A percentile compares a stretch with the other conserved stretches of the same genome.
Conservation (phyloP, 2,329 filamentous ascomycete species). For the Fusarium succisae region DNA sequence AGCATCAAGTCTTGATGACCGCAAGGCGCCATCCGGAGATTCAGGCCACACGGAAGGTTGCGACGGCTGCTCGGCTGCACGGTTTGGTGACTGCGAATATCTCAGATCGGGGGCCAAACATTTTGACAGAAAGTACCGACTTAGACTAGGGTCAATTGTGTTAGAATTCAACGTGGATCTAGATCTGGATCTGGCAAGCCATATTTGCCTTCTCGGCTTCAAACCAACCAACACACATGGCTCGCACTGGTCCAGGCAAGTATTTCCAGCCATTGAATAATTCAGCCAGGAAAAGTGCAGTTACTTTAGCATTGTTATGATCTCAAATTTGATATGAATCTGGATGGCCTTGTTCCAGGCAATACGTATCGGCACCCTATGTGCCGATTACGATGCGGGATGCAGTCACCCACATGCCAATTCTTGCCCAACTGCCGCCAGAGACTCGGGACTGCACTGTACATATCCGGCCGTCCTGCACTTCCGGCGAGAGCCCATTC, state of each 20-base stretch:
- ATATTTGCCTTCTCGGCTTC: not conserved
- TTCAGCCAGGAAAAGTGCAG: not conserved
- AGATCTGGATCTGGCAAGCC: not conserved
- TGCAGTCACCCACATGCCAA: constrained; percentile 39
- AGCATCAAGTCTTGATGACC: not conserved
- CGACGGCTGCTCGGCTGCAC: not conserved
- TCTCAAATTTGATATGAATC: not conserved
- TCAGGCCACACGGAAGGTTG: not conserved
- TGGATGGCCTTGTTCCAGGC: not conserved
- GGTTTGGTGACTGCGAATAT: not conserved
- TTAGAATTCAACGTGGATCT: not conserved
- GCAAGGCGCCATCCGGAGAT: not conserved
- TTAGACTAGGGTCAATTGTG: not conserved
- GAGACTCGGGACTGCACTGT: constrained; percentile 19
- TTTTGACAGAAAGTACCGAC: not conserved
- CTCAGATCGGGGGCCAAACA: not conserved
- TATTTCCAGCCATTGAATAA: not conserved
- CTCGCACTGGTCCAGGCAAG: not conserved
- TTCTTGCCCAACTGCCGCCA: constrained; percentile 20
- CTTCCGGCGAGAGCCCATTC: constrained; percentile 32
- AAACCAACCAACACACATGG: not conserved
- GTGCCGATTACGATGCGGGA: constrained; percentile 27
- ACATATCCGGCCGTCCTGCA: not conserved
- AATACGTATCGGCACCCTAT: not conserved
- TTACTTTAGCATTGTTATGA: not conserved